Conservation (phyloP, 2,329 filamentous ascomycete genomes). For the Fusarium sp. region DNA sequence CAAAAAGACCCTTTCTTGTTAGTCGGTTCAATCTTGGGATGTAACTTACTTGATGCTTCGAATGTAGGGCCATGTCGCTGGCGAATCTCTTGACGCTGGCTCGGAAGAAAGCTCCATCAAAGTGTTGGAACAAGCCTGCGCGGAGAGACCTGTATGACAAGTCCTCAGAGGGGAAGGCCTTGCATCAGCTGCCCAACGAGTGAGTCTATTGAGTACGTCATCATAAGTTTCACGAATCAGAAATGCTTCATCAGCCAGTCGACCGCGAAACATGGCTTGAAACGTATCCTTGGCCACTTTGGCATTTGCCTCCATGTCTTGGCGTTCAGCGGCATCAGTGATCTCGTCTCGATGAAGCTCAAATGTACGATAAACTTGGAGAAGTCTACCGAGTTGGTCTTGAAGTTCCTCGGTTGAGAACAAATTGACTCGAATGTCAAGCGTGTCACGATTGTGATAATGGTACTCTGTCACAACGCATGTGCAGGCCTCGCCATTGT, state of each 20-base stretch:
- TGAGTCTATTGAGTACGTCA: conserved; percentile 36
- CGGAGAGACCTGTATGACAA: not conserved
- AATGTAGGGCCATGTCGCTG: conserved; percentile 58
- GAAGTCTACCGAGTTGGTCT: conserved; percentile 51
- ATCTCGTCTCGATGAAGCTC: conserved; percentile 43
- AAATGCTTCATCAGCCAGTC: conserved; percentile 31
- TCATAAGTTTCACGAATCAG: conserved; percentile 29
- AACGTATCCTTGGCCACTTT: conserved; percentile 54
- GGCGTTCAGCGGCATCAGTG: conserved; percentile 41
- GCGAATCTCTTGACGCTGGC: conserved; percentile 10
- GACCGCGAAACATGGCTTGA: conserved; percentile 50
- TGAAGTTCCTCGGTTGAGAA: conserved; percentile 50
- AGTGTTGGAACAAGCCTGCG: conserved; percentile 49
- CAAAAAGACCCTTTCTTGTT: conserved; percentile 54
- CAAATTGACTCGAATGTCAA: conserved; percentile 51
- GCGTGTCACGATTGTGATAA: conserved; percentile 49
- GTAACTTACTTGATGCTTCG: conserved; percentile 54
- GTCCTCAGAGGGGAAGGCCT: conserved; percentile 10
- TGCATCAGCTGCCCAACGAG: conserved; percentile 38
- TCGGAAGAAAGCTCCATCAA: conserved; percentile 56
- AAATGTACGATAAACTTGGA: conserved; percentile 53
- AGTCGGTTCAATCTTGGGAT: not conserved
- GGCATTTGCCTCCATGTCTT: conserved; percentile 45
- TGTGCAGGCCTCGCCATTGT: conserved; percentile 58
- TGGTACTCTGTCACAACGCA: conserved; percentile 61